Evolutionary conservation across 2,329 filamentous ascomycete genomes (phyloP).

Genomic region (Tricladium varicosporioides): DNA sequence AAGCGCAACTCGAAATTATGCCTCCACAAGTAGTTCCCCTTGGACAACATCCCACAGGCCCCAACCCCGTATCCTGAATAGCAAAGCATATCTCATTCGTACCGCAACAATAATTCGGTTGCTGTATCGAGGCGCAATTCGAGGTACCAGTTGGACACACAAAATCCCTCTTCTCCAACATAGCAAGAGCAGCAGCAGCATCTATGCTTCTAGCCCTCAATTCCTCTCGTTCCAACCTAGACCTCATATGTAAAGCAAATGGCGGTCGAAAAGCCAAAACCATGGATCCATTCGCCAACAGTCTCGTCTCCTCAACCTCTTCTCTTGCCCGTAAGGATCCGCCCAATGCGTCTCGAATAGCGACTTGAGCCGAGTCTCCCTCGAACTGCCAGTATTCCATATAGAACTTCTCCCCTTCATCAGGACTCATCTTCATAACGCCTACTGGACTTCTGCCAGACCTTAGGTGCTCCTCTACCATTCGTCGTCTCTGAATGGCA

Average conservation of each 20-base stretch:
- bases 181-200: slow-evolving; percentile 40
- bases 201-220: slow-evolving; percentile 16
- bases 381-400: slow-evolving; percentile 56
- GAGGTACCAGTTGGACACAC: slow-evolving; percentile 65
- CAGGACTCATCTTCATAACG: slow-evolving; percentile 69
- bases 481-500: slow-evolving; percentile 40
- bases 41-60: slow-evolving; percentile 74
- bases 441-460: slow-evolving; percentile 51
- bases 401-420: slow-evolving; percentile 72
- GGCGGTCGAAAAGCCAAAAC: slow-evolving; percentile 45
- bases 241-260: slow-evolving; percentile 47
- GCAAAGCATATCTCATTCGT: slow-evolving; percentile 63
- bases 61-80: slow-evolving; percentile 60
- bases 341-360: background rate
- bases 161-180: slow-evolving; percentile 57
- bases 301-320: slow-evolving; percentile 19
- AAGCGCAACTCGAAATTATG: slow-evolving; percentile 57
- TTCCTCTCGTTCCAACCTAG: slow-evolving; percentile 12
- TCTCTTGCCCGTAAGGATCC: slow-evolving; percentile 19
- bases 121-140: slow-evolving; percentile 61
- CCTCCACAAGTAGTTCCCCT: slow-evolving; percentile 62
- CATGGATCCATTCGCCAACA: slow-evolving; percentile 23
- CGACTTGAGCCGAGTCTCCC: slow-evolving; percentile 15
- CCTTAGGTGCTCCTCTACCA: slow-evolving; percentile 38
- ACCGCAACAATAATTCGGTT: slow-evolving; percentile 71